These are phyloP conservation scores for Elongisporangium prolatum DNA, from an alignment of 352 stramenopile genomes.

Conservation along the genomic window DNA sequence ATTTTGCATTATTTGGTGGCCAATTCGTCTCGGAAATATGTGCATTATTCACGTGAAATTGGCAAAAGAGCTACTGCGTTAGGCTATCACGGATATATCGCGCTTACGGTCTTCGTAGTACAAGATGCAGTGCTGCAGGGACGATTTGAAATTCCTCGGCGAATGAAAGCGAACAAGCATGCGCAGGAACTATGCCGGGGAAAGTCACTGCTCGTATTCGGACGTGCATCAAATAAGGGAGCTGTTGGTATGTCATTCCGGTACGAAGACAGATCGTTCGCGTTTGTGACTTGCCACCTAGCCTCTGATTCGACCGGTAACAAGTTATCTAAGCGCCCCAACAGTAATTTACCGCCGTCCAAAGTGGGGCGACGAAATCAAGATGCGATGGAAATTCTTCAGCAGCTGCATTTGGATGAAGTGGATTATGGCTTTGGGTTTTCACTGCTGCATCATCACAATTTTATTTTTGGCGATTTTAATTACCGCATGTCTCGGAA, in stretches of 20 bases:
- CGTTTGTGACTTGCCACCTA: slow-evolving; percentile 85
- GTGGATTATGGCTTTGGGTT: slow-evolving; percentile 86
- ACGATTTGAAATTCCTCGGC: slow-evolving; percentile 63
- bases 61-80: slow-evolving; percentile 72
- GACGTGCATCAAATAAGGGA: slow-evolving; percentile 85
- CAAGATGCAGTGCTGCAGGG: slow-evolving; percentile 53
- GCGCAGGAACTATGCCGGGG: slow-evolving; percentile 70
- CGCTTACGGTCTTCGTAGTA: slow-evolving; percentile 76
- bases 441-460: slow-evolving; percentile 77
- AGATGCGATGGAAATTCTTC: slow-evolving; percentile 76
- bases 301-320: slow-evolving; percentile 73
- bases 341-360: slow-evolving; percentile 26
- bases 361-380: slow-evolving; percentile 80
- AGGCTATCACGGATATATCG: slow-evolving; percentile 87
- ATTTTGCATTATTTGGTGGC: slow-evolving; percentile 57
- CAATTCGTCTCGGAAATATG: slow-evolving; percentile 52
- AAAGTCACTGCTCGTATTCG: slow-evolving; percentile 75
- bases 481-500: slow-evolving; percentile 83
- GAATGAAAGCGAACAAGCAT: slow-evolving; percentile 48
- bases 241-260: slow-evolving; percentile 86
- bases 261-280: slow-evolving; percentile 84
- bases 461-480: slow-evolving; percentile 87
- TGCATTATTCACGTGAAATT: slow-evolving; percentile 78
- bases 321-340: slow-evolving; percentile 25
- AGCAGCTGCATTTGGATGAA: slow-evolving; percentile 75